Conservation (phyloP, 805 yeast species). For the Barnettozyma vustinii region DNA sequence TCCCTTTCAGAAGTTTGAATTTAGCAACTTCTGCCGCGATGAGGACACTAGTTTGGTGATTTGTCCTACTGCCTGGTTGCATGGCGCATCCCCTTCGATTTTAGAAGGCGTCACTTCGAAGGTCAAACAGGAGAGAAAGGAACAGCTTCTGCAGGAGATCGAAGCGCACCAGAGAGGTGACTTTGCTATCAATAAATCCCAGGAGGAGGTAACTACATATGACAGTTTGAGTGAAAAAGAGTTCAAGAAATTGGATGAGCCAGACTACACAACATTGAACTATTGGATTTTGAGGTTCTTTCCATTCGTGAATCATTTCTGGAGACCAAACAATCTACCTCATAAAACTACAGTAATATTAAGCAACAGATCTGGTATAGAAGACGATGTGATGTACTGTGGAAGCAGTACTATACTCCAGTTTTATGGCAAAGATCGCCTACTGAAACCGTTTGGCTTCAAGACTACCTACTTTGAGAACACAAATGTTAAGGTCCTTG, state of each 20-base stretch:
- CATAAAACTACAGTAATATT: constrained; percentile 38
- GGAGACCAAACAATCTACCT: constrained; percentile 9
- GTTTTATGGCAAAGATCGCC: constrained; percentile 42
- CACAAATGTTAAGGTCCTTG: constrained; percentile 47
- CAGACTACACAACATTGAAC: constrained; percentile 47
- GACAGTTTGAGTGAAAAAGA: constrained; percentile 17
- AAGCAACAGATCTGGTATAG: constrained; percentile 78
- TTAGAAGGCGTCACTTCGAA: constrained; percentile 17
- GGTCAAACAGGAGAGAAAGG: constrained; percentile 14
- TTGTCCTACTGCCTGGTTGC: constrained; percentile 87
- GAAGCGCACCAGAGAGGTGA: constrained; percentile 17
- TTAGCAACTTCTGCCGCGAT: constrained; percentile 45
- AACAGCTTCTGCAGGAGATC: constrained; percentile 7
- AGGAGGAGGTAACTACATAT: constrained; percentile 4
- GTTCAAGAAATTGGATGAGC: constrained; percentile 29
- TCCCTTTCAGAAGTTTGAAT: constrained; percentile 72
- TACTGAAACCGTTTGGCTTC: neutral
- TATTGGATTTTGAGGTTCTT: constrained; percentile 74
- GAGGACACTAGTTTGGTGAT: constrained; percentile 51
- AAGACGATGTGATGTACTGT: constrained; percentile 59
- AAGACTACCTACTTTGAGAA: constrained; percentile 27
- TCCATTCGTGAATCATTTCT: constrained; percentile 46
- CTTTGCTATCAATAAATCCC: constrained; percentile 10
- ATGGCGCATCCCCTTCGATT: constrained; percentile 40
- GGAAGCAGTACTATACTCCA: constrained; percentile 57